Evolutionary conservation across 306 rosid genomes (phyloP), one percentile per base, ranked within the genome.

Genomic region (Casuarina cunninghamiana): DNA sequence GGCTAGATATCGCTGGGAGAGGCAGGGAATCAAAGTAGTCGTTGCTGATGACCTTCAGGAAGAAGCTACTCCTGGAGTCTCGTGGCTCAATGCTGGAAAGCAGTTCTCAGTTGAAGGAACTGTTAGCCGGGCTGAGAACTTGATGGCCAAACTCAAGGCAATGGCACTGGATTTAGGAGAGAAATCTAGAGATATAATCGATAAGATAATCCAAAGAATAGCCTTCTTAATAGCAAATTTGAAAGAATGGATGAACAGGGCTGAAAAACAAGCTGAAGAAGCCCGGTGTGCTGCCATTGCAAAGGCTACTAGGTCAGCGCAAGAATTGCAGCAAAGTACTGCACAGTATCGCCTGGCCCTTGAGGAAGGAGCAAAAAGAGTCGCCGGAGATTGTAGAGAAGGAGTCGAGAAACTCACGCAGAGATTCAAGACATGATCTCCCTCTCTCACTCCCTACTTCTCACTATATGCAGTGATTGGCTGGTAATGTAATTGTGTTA

Each of bases 1-100:
- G 83, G 98, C 99, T 71, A 86, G 99, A 76, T 91, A 87, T 75
- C 93, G 94, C 62, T 96, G 99, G 99, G 99, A 90, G 90, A 93
- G 83, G 77, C 94, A 85, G 1, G 99, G 99, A 70, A 96, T 96
- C 90, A 96, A 93, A 83, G 94, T 96, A 72, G 87, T 93, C 8
- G 99, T 96, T 55, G 99, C 90, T 19, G 86, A 87, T 3, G 93
- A 96, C 73, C 99, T 96, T n/a, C 94, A 87, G 32, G 85, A 96
- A 84, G 93, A 91, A 75, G 84, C 96, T 69, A 73, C 89, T 32
- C 90, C 87, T 3, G 97, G 86, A 19, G 90, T 81, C 74, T 88
- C 99, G 39, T 96, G 98, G 99, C 91, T 88, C 3, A 87, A 93
- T 15, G 90, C 91, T 69, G 84, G 96, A 54, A 86, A 91, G 84